These are phyloP conservation scores for Trichophyton rubrum DNA, from an alignment of 2,329 filamentous ascomycete genomes.

Conservation along the genomic window DNA sequence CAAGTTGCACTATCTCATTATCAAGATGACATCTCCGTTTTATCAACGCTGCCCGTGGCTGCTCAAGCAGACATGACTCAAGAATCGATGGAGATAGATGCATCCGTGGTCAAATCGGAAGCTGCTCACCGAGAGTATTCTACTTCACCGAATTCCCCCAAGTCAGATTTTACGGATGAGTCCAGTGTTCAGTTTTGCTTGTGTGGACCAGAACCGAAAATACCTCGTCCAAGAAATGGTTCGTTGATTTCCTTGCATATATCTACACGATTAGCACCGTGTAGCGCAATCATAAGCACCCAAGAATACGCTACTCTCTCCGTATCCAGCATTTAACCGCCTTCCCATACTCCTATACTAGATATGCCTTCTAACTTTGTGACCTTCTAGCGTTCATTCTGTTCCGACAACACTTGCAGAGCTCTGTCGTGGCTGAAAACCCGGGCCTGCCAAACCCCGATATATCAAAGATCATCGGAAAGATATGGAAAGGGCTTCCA, in stretches of 20 bases:
- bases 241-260: slow-evolving; percentile 26
- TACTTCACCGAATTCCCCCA: slow-evolving; percentile 26
- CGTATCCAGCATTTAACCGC: not conserved
- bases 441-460: slow-evolving; percentile 90
- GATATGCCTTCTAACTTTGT: slow-evolving; percentile 15
- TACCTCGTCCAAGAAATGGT: slow-evolving; percentile 60
- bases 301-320: not conserved
- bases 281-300: not conserved
- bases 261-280: not conserved
- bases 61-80: not conserved
- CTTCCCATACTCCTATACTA: not conserved
- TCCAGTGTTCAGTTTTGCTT: slow-evolving; percentile 47
- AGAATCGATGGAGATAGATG: slow-evolving; percentile 7
- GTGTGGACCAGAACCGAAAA: slow-evolving; percentile 59
- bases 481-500: slow-evolving; percentile 73
- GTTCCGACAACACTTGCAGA: slow-evolving; percentile 87
- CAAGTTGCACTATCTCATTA: not conserved
- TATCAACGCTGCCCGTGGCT: not conserved
- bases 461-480: slow-evolving; percentile 92
- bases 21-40: not conserved
- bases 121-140: slow-evolving; percentile 11
- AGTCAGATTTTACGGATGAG: slow-evolving; percentile 27
- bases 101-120: slow-evolving; percentile 5
- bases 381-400: slow-evolving; percentile 74
- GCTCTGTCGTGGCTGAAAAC: slow-evolving; percentile 64